A percentile compares a stretch with the other conserved stretches of the same genome.
Conservation (phyloP, 345 rosid species). For the Eucalyptus caleyi region DNA sequence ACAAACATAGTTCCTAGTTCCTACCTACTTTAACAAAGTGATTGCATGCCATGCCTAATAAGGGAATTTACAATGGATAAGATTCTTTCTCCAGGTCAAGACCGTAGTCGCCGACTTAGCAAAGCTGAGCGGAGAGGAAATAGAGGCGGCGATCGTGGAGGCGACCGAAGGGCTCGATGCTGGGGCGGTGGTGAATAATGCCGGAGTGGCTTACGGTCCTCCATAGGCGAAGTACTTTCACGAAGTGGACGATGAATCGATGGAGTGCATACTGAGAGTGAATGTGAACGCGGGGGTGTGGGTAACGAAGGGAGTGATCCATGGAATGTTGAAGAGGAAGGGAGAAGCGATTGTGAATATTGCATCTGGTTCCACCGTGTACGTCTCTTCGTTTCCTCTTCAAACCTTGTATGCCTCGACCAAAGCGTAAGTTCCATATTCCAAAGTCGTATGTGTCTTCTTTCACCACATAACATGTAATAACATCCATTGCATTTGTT, state of each 20-base stretch:
- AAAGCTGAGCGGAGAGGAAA: conserved; percentile 1
- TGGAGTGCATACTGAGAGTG: conserved; percentile 23
- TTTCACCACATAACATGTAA: neutral
- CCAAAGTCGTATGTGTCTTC: neutral
- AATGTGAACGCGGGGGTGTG: conserved; percentile 19
- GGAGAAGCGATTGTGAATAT: conserved; percentile 37
- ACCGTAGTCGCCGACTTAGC: conserved; percentile 17
- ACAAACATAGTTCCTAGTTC: neutral
- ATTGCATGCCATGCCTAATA: neutral
- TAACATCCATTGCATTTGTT: neutral
- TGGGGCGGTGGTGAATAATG: conserved; percentile 32
- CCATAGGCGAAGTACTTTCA: conserved; percentile 20
- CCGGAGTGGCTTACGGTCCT: conserved; percentile 1
- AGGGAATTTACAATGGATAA: neutral
- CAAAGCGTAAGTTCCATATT: conserved; percentile 21
- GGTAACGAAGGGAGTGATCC: conserved; percentile 24
- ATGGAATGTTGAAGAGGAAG: conserved; percentile 26
- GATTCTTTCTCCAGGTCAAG: neutral
- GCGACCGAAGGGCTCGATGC: conserved; percentile 23
- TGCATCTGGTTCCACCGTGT: conserved; percentile 29
- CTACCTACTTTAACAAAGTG: neutral
- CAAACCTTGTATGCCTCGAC: conserved; percentile 15
- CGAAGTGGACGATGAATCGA: conserved; percentile 17
- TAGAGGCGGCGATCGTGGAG: neutral
- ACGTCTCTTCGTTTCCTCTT: conserved; percentile 13